These are phyloP conservation scores for Ogataea parapolymorpha DNA, from an alignment of 805 yeast species.

Conservation along the genomic window DNA sequence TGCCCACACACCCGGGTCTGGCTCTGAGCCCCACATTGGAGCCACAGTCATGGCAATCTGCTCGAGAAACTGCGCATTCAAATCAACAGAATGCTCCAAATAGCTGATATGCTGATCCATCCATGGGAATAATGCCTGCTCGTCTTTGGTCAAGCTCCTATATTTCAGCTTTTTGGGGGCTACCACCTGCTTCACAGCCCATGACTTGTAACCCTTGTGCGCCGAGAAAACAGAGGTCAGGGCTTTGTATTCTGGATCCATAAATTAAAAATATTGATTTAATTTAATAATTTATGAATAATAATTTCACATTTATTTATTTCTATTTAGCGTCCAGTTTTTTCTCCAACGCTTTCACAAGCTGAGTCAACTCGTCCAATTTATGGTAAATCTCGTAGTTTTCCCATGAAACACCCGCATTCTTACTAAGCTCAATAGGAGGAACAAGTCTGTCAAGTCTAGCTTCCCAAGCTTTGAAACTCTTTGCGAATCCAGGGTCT, in stretches of 20 bases:
- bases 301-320: constrained; percentile 13
- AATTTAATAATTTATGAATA: neutral
- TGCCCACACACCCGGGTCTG: constrained; percentile 39
- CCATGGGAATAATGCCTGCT: constrained; percentile 48
- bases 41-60: constrained; percentile 43
- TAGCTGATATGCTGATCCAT: constrained; percentile 40
- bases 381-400: constrained; percentile 51
- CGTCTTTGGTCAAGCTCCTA: constrained; percentile 37
- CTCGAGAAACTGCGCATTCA: constrained; percentile 44
- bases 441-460: constrained; percentile 52
- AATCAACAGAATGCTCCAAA: constrained; percentile 40
- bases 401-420: constrained; percentile 62
- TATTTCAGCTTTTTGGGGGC: constrained; percentile 34
- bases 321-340: constrained; percentile 18
- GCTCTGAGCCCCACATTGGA: constrained; percentile 46
- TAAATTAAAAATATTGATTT: neutral
- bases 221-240: constrained; percentile 32
- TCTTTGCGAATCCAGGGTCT: constrained; percentile 66
- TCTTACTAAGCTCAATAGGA: constrained; percentile 55
- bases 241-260: constrained; percentile 29
- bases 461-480: constrained; percentile 46
- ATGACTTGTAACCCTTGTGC: constrained; percentile 31
- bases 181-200: constrained; percentile 33
- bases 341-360: constrained; percentile 36
- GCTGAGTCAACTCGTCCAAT: constrained; percentile 42